These are phyloP conservation scores for Solanum microdontum DNA, from an alignment of 257 asterid genomes.

Conservation along the genomic window DNA sequence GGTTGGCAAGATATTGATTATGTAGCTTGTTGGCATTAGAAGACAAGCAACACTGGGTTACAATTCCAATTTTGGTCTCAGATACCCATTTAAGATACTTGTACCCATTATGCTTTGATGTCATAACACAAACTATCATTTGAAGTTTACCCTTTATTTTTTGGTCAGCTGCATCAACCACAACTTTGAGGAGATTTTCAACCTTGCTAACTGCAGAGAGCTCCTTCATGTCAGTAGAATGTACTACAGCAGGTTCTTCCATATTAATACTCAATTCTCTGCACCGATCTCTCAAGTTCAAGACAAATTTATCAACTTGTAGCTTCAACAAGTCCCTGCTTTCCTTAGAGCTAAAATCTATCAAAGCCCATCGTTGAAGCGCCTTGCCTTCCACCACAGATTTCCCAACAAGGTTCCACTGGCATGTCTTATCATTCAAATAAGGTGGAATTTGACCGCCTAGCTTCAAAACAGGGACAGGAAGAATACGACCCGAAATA, in stretches of 20 bases:
- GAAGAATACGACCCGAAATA: conserved; percentile 43
- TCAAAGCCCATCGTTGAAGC: conserved; percentile 53
- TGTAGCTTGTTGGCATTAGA: conserved; percentile 11
- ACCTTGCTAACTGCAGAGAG: conserved; percentile 17
- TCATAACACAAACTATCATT: conserved; percentile 51
- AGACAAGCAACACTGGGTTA: conserved; percentile 55
- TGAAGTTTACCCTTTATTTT: conserved; percentile 22
- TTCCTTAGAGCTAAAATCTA: conserved; percentile 29
- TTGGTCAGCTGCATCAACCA: conserved; percentile 12
- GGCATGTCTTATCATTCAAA: conserved; percentile 30
- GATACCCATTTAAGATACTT: conserved; percentile 54
- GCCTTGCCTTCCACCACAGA: conserved; percentile 29
- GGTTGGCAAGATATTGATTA: conserved; percentile 48
- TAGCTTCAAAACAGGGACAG: conserved; percentile 43
- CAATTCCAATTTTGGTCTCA: conserved; percentile 41
- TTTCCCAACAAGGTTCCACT: conserved; percentile 50
- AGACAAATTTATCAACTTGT: conserved; percentile 11
- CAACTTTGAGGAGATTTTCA: conserved; percentile 18
- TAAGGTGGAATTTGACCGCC: conserved; percentile 21
- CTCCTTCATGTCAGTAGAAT: conserved; percentile 10
- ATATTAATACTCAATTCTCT: conserved; percentile 25
- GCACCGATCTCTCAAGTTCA: conserved; percentile 16
- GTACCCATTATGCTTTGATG: conserved; percentile 35
- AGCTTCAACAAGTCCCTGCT: neutral
- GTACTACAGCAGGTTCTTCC: conserved; percentile 27